These are phyloP conservation scores for Cladophialophora yegresii DNA, from an alignment of 2,329 filamentous ascomycete species.

Conservation along the genomic window DNA sequence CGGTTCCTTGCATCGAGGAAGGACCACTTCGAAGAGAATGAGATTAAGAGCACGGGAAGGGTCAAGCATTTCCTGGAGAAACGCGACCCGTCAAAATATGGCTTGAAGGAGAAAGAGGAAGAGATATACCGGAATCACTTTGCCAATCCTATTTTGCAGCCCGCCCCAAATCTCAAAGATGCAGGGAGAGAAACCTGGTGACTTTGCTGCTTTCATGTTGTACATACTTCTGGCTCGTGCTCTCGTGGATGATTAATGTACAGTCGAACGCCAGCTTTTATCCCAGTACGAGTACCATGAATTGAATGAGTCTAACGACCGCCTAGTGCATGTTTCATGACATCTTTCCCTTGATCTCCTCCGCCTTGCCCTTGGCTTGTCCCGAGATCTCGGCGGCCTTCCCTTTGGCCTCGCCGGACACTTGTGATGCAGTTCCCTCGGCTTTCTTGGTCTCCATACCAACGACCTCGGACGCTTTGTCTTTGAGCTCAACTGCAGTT, in stretches of 20 bases:
- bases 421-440: constrained; percentile 48
- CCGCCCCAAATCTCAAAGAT: constrained; percentile 17
- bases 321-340: constrained; percentile 19
- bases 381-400: constrained; percentile 37
- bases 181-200: neutral
- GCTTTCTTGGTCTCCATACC: constrained; percentile 51
- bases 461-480: constrained; percentile 48
- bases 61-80: constrained; percentile 77
- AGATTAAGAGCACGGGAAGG: constrained; percentile 62
- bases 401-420: constrained; percentile 44
- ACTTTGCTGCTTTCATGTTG: constrained; percentile 1
- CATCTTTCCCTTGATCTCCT: constrained; percentile 40
- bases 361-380: constrained; percentile 42
- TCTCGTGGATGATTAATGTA: constrained; percentile 26
- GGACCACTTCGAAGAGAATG: constrained; percentile 58
- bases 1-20: constrained; percentile 41
- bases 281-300: constrained; percentile 2
- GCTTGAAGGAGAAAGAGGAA: constrained; percentile 49
- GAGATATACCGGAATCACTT: constrained; percentile 43
- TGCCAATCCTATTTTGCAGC: constrained; percentile 16
- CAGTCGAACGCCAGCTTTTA: constrained; percentile 22
- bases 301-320: constrained; percentile 6
- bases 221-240: constrained; percentile 16
- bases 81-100: constrained; percentile 60
- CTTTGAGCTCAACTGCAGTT: constrained; percentile 53